Base-by-base conservation (phyloP, 225 moss, liverwort and hornwort species). In the Rhytidiadelphus loreus region DNA sequence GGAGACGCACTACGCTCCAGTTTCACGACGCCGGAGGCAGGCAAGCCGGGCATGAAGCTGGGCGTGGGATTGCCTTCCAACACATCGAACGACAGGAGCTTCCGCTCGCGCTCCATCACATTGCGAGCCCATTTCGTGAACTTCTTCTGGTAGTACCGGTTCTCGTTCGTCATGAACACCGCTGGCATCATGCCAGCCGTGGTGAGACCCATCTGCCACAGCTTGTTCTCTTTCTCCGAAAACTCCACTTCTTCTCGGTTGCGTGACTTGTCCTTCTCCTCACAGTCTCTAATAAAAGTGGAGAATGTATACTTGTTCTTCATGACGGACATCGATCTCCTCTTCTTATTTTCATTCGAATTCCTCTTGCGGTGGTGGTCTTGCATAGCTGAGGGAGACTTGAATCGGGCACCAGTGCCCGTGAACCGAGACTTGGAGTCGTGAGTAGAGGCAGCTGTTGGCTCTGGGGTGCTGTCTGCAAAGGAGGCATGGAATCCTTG, bases 121-220 rank as follows among this genome's bases (percentile, higher is more conserved):
- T 88, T 93, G 82, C 90, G 90, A 9, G 96, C 98, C 98, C 96
- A 98, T 60, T 80, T 93, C 44, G 95, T 91, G 86, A 98, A 96
- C 73, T 96, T 98, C 52, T 92, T 89, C 61, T 94, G 91, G 52
- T 95, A 96, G 85, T 95, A 95, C 35, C 82, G 48, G 37, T 95
- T 93, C 26, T 96, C 95, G 77, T 95, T 94, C 73, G 93, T 93
- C 83, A 94, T 89, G 66, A 95, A 90, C 28, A 92, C 95, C 37
- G 89, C 90, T 59, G 93, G 94, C 92, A 95, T 91, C 81, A 80
- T 91, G 61, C 93, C 95, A 41, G 93, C 90, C 26, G 91, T 90
- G 24, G 91, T 84, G 71, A 92, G 87, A 11, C 96, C 95, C 94
- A 97, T 93, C 86, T 95, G 95, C 97, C 95, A 96, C 46, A 97